These are phyloP conservation scores for Paecilomyces fulvus DNA, from an alignment of 2,329 filamentous ascomycete species.

Conservation along the genomic window DNA sequence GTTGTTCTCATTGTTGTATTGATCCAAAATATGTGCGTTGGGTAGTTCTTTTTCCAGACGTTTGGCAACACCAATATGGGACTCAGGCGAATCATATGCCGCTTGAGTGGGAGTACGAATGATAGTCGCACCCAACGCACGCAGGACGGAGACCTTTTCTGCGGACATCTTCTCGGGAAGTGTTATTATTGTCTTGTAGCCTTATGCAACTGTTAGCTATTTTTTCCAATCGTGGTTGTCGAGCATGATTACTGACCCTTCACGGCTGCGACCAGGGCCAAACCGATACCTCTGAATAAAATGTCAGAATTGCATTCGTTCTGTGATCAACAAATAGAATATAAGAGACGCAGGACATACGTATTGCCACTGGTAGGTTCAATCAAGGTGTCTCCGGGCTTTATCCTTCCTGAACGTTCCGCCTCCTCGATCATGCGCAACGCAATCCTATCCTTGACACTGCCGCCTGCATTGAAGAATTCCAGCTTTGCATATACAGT, in stretches of 20 bases:
- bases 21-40: constrained; percentile 93
- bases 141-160: constrained; percentile 92
- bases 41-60: constrained; percentile 91
- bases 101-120: constrained; percentile 95
- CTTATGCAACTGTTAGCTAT: constrained; percentile 12
- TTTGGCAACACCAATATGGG: constrained; percentile 89
- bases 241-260: constrained; percentile 48
- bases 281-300: constrained; percentile 63
- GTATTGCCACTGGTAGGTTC: constrained; percentile 98
- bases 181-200: constrained; percentile 97
- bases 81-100: constrained; percentile 88
- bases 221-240: background rate
- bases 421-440: constrained; percentile 96
- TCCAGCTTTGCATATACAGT: constrained; percentile 88
- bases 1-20: constrained; percentile 89
- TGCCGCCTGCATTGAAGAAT: constrained; percentile 88
- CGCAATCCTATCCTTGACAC: constrained; percentile 91
- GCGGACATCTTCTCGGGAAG: constrained; percentile 99
- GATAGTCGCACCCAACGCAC: constrained; percentile 90
- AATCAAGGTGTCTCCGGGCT: constrained; percentile 93
- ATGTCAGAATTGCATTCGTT: background rate
- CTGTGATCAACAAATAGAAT: background rate
- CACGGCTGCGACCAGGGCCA: constrained; percentile 87
- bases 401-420: constrained; percentile 83
- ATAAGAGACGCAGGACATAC: constrained; percentile 23